Base-by-base conservation (phyloP, 1,139 yeast genomes). In the Pichia sorboxylosa region DNA sequence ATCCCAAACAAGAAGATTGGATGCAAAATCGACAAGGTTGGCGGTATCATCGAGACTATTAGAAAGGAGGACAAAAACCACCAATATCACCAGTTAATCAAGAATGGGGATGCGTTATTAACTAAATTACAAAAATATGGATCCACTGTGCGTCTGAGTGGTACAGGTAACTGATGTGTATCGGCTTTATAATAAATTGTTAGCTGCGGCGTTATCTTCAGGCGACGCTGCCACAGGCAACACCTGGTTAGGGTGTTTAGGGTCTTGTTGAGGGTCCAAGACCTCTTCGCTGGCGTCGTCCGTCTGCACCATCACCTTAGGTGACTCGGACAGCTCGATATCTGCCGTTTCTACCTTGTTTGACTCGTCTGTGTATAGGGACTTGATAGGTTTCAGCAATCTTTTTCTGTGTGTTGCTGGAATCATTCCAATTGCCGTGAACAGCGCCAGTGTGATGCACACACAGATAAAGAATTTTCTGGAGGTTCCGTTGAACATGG, bases 61-160 rank as follows among this genome's bases (percentile, higher is more conserved):
- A 71, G 97, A 47, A 95, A 96, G 3, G 98, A 90, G 56, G 85
- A 81, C 58, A 90, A 92, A 61, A 90, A 92, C 54, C 82, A 83
- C 37, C 97, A 90, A 58, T 92, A 87, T 57, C 94, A 85, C 54
- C 61, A 66, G 43, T 67, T 92, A 50, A 79, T 92, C 49, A 84
- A 83, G 56, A 94, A 81, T 54, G 98, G 98, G 41, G 98, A 92
- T 54, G 74, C 77, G 11, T 66, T 92, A 47, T 73, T 92, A 57
- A 90, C 98, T 20, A 90, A 90, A 58, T 68, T 92, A 51, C 98
- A 92, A 55, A 90, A 87, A 58, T 90, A 90, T 51, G 95, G 95
- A 31, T 95, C 97, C 25, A 96, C 97, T 13, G 97, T 90, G 33
- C 81, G 92, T 56, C 69, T 90, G 49, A 79, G 93, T 52, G 96